Evolutionary conservation across 2,329 filamentous ascomycete species (phyloP), one percentile per base, ranked within the genome.

Genomic region (Venturia asperata): DNA sequence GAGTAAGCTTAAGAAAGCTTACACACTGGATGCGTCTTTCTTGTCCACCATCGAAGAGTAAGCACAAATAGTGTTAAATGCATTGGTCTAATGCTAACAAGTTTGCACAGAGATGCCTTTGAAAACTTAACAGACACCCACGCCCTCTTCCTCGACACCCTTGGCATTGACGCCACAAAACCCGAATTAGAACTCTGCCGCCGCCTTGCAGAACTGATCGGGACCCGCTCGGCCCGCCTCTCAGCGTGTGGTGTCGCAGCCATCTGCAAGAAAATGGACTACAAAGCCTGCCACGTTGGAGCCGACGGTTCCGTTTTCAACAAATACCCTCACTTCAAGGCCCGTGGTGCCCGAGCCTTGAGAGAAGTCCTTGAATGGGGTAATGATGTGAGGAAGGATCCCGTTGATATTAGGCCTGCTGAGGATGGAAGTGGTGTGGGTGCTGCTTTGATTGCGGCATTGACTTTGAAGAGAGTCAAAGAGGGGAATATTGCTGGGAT

Each of bases 291-390:
- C 80, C 94, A 97, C 77, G 94, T 99, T 52, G 94, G 94, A 71
- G 94, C 94, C 63, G 94, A 99, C 74, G 94, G 94, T 45, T 96
- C 91, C 21, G 93, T 99, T 64, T 99, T 99, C 82, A 97, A 96
- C 83, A 97, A 97, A 77, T 99, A 99, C 79, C 94, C 94, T 15
- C 90, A 96, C 79, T 99, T 99, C 85, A 97, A 97, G 83, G 85
- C 87, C 66, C 89, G 94, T 64, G 92, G 93, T 65, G 93, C 94
- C 17, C 83, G 88, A 75, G 94, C 94, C 37, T 84, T 99, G 64
- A 87, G 91, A 65, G 94, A 99, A 81, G 97, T 99, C 69, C 85
- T 99, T 45, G 93, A 96, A 81, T 97, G 93, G 92, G 86, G 89
- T 2, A 85, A 83, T 65, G 90, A 90, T 79, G 88, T 87, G 76